Evolutionary conservation across 805 yeast genomes (phyloP).

Genomic region (Sugiyamaella chiloensis): DNA sequence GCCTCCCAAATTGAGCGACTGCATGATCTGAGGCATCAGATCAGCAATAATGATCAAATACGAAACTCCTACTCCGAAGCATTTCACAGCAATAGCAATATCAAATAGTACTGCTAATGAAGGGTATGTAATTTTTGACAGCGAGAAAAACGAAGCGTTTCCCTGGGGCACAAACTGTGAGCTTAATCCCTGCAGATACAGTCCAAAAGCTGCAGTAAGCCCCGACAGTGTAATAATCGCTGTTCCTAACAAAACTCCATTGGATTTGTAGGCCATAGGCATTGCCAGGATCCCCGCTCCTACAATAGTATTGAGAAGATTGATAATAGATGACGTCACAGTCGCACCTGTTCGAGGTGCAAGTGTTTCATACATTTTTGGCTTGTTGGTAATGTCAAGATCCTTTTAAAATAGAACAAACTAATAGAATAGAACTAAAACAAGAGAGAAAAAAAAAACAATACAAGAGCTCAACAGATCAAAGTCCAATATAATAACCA

Average conservation of each 20-base stretch:
- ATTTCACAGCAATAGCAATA: slow-evolving; percentile 68
- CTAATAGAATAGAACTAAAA: too few relatives aligned
- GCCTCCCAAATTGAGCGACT: slow-evolving; percentile 24
- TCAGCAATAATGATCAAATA: slow-evolving; percentile 74
- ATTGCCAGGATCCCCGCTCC: slow-evolving; percentile 70
- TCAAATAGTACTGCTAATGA: slow-evolving; percentile 64
- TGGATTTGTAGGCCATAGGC: slow-evolving; percentile 65
- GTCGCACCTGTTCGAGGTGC: slow-evolving; percentile 32
- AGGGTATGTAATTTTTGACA: slow-evolving; percentile 68
- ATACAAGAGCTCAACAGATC: too few relatives aligned
- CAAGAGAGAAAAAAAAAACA: too few relatives aligned
- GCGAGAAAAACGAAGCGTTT: slow-evolving; percentile 64
- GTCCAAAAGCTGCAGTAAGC: slow-evolving; percentile 60
- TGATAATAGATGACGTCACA: slow-evolving; percentile 52
- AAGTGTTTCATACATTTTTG: too few relatives aligned
- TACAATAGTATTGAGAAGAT: slow-evolving; percentile 66
- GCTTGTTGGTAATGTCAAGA: too few relatives aligned
- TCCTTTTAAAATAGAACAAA: too few relatives aligned
- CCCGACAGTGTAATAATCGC: slow-evolving; percentile 58
- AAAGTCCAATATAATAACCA: too few relatives aligned
- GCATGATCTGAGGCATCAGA: slow-evolving; percentile 56
- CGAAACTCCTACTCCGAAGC: slow-evolving; percentile 77
- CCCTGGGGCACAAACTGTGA: slow-evolving; percentile 54
- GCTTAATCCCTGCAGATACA: slow-evolving; percentile 58
- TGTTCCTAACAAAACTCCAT: slow-evolving; percentile 58